phyloP scores from a whole-genome alignment of 225 moss, liverwort and hornwort genomes.

The Ulota crispa region DNA sequence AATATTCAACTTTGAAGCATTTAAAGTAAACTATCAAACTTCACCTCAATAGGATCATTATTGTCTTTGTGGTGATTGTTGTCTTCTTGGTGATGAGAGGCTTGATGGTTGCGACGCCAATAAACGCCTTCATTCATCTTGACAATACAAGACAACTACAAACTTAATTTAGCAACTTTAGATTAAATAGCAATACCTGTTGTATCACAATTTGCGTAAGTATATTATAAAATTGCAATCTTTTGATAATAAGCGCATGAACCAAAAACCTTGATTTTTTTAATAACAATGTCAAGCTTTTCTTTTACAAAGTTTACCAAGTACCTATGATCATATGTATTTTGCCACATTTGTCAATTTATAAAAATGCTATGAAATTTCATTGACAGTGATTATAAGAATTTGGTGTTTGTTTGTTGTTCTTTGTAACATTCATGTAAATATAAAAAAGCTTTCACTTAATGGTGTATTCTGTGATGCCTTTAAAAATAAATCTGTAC shows the following conservation, averaged over 20 bases:
- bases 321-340: no score
- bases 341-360: neutral
- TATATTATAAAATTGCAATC: neutral
- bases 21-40: neutral
- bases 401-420: no score
- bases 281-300: neutral
- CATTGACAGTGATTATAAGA: neutral
- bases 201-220: neutral
- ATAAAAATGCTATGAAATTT: neutral
- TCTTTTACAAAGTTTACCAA: neutral
- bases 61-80: neutral
- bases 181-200: neutral
- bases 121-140: constrained; percentile 16
- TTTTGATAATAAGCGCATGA: neutral
- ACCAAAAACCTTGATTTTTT: neutral
- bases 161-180: neutral
- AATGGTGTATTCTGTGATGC: accelerated
- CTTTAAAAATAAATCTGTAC: no score
- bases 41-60: neutral
- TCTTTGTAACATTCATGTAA: neutral
- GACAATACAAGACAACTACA: neutral
- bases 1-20: neutral
- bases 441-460: accelerated
- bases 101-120: neutral
- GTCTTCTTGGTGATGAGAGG: neutral